Percentiles rank a stretch among this genome's conserved stretches.
These are phyloP conservation scores for Dactylellina drechsleri DNA, from an alignment of 2,329 filamentous ascomycete genomes.

Conservation along the genomic window DNA sequence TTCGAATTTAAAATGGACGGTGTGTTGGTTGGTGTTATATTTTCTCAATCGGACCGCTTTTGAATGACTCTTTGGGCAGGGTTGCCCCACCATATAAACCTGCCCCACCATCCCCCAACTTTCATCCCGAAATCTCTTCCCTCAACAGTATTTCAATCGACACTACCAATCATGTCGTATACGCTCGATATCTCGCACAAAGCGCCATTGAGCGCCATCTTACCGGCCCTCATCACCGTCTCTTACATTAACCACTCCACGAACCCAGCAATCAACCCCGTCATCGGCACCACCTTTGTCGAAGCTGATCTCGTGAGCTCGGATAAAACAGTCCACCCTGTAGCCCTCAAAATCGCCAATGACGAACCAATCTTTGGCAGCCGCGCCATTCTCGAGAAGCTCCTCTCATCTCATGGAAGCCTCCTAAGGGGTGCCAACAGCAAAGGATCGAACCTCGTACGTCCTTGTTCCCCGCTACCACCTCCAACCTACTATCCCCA, in stretches of 20 bases:
- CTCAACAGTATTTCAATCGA: slow-evolving; percentile 1
- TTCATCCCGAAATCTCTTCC: slow-evolving; percentile 38
- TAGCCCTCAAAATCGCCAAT: slow-evolving; percentile 57
- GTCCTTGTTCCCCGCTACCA: background rate
- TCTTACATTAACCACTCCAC: slow-evolving; percentile 56
- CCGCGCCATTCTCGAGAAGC: slow-evolving; percentile 57
- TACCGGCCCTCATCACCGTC: slow-evolving; percentile 57
- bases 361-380: slow-evolving; percentile 57
- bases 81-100: no score
- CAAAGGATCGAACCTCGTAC: slow-evolving; percentile 49
- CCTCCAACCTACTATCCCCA: background rate
- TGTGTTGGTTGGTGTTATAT: slow-evolving; percentile 11
- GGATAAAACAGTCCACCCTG: slow-evolving; percentile 54
- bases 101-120: slow-evolving; percentile 26
- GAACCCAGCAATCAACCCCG: slow-evolving; percentile 46
- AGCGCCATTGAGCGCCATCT: slow-evolving; percentile 54
- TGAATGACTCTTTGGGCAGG: slow-evolving; percentile 32
- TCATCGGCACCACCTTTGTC: slow-evolving; percentile 56
- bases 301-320: slow-evolving; percentile 57
- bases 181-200: slow-evolving; percentile 51
- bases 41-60: slow-evolving; percentile 4
- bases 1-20: no score
- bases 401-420: slow-evolving; percentile 55
- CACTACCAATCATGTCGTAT: slow-evolving; percentile 39
- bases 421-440: slow-evolving; percentile 54